Conservation (phyloP, 169 alveolate species). For the Plasmodium sp. region DNA sequence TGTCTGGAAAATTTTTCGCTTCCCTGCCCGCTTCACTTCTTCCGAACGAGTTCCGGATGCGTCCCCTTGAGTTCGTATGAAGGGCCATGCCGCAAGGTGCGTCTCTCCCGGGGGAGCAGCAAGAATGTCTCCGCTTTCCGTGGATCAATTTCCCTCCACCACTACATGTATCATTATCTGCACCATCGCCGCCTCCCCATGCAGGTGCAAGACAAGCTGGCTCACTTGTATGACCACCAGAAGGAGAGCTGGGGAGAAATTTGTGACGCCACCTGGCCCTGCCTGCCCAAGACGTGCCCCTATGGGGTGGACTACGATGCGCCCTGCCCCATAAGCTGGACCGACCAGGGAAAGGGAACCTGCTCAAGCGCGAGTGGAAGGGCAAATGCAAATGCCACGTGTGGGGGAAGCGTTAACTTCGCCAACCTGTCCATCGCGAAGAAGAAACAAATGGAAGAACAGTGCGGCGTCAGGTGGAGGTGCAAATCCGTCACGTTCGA, state of each 20-base stretch:
- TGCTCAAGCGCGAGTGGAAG: slow-evolving; percentile 10
- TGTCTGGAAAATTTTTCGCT: slow-evolving; percentile 48
- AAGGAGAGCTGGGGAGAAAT: slow-evolving; percentile 68
- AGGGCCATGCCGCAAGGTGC: slow-evolving; percentile 63
- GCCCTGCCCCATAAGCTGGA: slow-evolving; percentile 44
- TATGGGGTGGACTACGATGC: slow-evolving; percentile 45
- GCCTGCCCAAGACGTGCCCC: slow-evolving; percentile 36
- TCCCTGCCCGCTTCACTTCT: slow-evolving; percentile 58
- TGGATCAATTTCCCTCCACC: background rate
- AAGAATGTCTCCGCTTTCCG: background rate
- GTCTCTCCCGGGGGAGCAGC: background rate
- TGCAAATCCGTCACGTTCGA: slow-evolving; percentile 40
- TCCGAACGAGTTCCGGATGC: slow-evolving; percentile 63
- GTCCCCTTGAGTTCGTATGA: slow-evolving; percentile 37
- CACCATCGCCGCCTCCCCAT: background rate
- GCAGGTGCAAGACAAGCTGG: slow-evolving; percentile 51
- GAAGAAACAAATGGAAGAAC: slow-evolving; percentile 16
- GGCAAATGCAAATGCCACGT: slow-evolving; percentile 1
- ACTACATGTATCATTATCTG: too few relatives aligned
- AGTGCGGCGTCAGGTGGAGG: slow-evolving; percentile 66
- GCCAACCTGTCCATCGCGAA: slow-evolving; percentile 1
- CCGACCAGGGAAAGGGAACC: slow-evolving; percentile 31
- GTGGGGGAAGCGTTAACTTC: slow-evolving; percentile 1
- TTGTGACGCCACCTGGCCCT: slow-evolving; percentile 64
- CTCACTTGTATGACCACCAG: slow-evolving; percentile 34